Evolutionary conservation across 2,329 filamentous ascomycete species (phyloP).

Genomic region (Epichloe festucae): DNA sequence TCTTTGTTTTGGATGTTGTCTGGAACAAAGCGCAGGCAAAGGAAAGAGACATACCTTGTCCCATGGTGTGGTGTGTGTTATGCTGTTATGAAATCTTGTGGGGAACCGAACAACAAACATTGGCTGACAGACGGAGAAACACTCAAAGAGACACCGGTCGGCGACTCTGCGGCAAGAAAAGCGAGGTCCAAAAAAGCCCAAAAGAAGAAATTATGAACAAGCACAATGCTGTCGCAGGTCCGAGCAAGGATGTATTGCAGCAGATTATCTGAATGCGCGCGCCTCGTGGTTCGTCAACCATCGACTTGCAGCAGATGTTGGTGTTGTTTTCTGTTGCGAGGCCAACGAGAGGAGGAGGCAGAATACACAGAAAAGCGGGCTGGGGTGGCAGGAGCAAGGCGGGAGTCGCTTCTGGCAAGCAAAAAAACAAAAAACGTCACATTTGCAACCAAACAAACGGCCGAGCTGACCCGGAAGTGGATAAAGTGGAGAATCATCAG

Average conservation of each 20-base stretch:
- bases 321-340: conserved; percentile 32
- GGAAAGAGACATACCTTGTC: conserved; percentile 21
- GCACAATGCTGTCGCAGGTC: conserved; percentile 5
- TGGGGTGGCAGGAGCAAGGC: conserved; percentile 4
- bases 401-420: neutral
- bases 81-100: conserved; percentile 16
- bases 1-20: conserved; percentile 3
- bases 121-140: conserved; percentile 13
- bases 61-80: conserved; percentile 15
- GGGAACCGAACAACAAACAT: conserved; percentile 28
- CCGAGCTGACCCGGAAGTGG: neutral
- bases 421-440: conserved; percentile 1
- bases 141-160: conserved; percentile 6
- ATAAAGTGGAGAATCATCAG: neutral
- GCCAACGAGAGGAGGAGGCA: conserved; percentile 26
- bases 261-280: conserved; percentile 11
- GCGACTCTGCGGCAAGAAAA: conserved; percentile 5
- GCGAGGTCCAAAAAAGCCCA: conserved; percentile 3
- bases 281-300: conserved; percentile 16
- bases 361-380: conserved; percentile 13
- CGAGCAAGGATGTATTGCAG: conserved; percentile 2
- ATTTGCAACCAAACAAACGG: neutral
- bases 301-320: conserved; percentile 22
- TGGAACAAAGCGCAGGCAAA: conserved; percentile 5
- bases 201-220: conserved; percentile 5